Percentiles rank a stretch among this genome's conserved stretches.
These are phyloP conservation scores for Zygoascus bituminiphila DNA, from an alignment of 805 yeast genomes.

Conservation along the genomic window DNA sequence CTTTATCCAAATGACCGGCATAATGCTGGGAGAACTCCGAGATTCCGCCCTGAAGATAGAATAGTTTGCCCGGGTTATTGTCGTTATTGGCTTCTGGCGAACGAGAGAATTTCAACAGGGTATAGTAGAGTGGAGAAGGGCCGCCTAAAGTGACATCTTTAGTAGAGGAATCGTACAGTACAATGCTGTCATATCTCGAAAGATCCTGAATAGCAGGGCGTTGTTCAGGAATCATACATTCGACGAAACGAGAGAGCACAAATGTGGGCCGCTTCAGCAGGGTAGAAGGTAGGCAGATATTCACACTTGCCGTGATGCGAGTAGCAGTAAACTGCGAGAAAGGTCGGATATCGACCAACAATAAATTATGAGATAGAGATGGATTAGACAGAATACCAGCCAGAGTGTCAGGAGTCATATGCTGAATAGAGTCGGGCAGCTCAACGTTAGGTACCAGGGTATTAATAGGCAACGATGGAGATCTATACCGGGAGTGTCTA, in stretches of 20 bases:
- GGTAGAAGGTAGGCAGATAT: conserved; percentile 86
- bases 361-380: conserved; percentile 18
- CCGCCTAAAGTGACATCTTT: conserved; percentile 11
- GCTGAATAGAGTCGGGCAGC: conserved; percentile 5
- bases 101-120: conserved; percentile 23
- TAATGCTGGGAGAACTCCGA: conserved; percentile 3
- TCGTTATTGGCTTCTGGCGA: conserved; percentile 14
- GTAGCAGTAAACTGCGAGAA: conserved; percentile 59
- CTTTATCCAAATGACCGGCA: conserved; percentile 8
- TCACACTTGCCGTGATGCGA: conserved; percentile 55
- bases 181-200: conserved; percentile 23
- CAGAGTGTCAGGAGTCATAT: conserved; percentile 3
- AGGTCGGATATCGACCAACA: conserved; percentile 75
- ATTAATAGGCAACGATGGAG: conserved; percentile 15
- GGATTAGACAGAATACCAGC: not conserved
- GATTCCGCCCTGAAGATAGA: conserved; percentile 24
- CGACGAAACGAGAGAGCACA: conserved; percentile 37
- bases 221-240: conserved; percentile 30
- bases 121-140: conserved; percentile 19
- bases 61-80: conserved; percentile 12
- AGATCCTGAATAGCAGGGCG: conserved; percentile 20
- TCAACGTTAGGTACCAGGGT: conserved; percentile 5
- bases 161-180: conserved; percentile 42
- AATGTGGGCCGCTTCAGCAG: conserved; percentile 68
- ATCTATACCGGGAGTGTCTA: conserved; percentile 7